Percentiles rank a stretch among this genome's conserved stretches.
Conservation (phyloP, 2,329 filamentous ascomycete species). For the Trichoderma brevicompactum region DNA sequence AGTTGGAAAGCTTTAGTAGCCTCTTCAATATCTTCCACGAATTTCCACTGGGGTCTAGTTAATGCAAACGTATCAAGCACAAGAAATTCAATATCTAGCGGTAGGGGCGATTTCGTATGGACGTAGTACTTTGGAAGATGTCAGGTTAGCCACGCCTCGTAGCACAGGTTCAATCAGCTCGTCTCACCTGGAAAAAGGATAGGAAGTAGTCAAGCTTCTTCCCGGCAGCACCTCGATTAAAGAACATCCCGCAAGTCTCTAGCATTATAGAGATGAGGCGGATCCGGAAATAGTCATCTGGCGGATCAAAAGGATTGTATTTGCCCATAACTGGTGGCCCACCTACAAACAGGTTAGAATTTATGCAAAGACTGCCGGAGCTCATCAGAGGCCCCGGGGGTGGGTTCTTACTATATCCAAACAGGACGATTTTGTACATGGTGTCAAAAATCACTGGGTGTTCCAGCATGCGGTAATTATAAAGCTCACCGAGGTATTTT, state of each 20-base stretch:
- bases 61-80: slow-evolving; percentile 88
- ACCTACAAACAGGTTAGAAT: slow-evolving; percentile 48
- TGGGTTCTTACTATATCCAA: slow-evolving; percentile 70
- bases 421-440: slow-evolving; percentile 91
- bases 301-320: slow-evolving; percentile 78
- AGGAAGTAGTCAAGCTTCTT: slow-evolving; percentile 99
- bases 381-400: too few relatives aligned
- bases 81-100: slow-evolving; percentile 97
- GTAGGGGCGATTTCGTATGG: slow-evolving; percentile 82
- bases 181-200: slow-evolving; percentile 80
- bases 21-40: slow-evolving; percentile 79
- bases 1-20: slow-evolving; percentile 82
- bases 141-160: neutral
- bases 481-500: slow-evolving; percentile 94
- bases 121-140: slow-evolving; percentile 76
- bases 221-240: slow-evolving; percentile 87
- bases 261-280: slow-evolving; percentile 86
- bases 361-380: neutral
- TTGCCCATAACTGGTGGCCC: slow-evolving; percentile 81
- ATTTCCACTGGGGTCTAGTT: slow-evolving; percentile 89
- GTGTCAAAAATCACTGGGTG: slow-evolving; percentile 94
- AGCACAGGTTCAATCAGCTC: neutral
- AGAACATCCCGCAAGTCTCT: slow-evolving; percentile 95
- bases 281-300: slow-evolving; percentile 95
- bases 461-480: slow-evolving; percentile 97